Evolutionary conservation across 352 stramenopile species (phyloP).

Genomic region (Pythium oligandrum): DNA sequence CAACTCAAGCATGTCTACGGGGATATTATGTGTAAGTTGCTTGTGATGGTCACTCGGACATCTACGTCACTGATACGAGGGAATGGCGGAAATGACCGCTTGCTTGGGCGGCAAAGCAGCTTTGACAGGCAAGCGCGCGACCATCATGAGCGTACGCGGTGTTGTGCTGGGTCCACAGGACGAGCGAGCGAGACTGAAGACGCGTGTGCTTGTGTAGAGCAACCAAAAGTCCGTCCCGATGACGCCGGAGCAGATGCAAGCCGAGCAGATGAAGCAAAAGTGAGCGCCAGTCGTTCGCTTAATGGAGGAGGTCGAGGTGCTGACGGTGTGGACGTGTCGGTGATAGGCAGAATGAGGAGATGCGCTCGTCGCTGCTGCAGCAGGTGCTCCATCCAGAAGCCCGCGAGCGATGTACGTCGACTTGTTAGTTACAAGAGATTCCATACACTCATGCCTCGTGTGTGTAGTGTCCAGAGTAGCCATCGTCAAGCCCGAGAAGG

Average conservation of each 20-base stretch:
- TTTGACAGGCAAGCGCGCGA: too few species aligned
- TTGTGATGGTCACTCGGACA: too few species aligned
- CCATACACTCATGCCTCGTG: neutral
- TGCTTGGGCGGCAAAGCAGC: too few species aligned
- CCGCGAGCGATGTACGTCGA: constrained; percentile 68
- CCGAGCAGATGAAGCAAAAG: constrained; percentile 84
- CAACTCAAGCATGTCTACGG: too few species aligned
- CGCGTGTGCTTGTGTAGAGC: too few species aligned
- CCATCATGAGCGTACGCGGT: too few species aligned
- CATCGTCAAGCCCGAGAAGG: constrained; percentile 87
- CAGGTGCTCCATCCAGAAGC: constrained; percentile 78
- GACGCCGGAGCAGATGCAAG: constrained; percentile 81
- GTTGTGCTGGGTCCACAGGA: too few species aligned
- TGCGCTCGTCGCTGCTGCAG: constrained; percentile 69
- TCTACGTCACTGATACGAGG: too few species aligned
- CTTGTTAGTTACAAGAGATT: too few species aligned
- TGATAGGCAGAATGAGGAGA: constrained; percentile 70
- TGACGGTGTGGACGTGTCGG: neutral
- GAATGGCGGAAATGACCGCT: too few species aligned
- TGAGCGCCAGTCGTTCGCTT: constrained; percentile 16
- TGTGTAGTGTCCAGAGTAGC: constrained; percentile 75
- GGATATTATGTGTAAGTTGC: too few species aligned
- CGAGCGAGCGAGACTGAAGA: too few species aligned
- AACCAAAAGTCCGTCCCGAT: constrained; percentile 14
- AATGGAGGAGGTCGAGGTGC: neutral